phyloP scores from a whole-genome alignment of 495 filamentous ascomycete genomes.

The Thermothielavioides terrestris region DNA sequence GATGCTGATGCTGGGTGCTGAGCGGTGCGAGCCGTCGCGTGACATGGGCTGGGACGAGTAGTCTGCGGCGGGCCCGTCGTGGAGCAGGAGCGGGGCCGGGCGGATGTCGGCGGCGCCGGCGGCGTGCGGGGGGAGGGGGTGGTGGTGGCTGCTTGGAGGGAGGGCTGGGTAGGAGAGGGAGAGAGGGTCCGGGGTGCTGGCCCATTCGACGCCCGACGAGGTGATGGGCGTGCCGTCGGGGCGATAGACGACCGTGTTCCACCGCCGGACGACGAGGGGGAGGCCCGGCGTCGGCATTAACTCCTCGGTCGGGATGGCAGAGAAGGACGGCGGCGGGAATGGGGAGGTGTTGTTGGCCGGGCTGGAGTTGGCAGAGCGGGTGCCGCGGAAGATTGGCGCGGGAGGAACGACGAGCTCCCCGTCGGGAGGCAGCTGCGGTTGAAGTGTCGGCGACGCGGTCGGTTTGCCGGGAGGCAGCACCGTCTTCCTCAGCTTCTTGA shows the following conservation, averaged over 20 bases:
- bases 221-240: conserved; percentile 9
- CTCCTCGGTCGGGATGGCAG: conserved; percentile 10
- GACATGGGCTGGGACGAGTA: conserved; percentile 54
- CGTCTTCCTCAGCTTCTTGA: conserved; percentile 30
- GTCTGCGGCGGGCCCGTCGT: conserved; percentile 24
- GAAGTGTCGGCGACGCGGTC: background rate
- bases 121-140: conserved; percentile 13
- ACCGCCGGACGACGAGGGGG: conserved; percentile 15
- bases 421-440: background rate
- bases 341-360: conserved; percentile 16
- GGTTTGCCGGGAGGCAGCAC: conserved; percentile 2
- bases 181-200: conserved; percentile 5
- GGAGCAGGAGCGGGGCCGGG: conserved; percentile 6
- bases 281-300: conserved; percentile 16
- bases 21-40: conserved; percentile 27
- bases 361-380: conserved; percentile 23
- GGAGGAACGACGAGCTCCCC: conserved; percentile 9
- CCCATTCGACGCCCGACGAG: conserved; percentile 7
- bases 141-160: conserved; percentile 13
- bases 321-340: conserved; percentile 23
- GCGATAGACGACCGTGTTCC: conserved; percentile 19
- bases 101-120: conserved; percentile 12
- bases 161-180: conserved; percentile 22
- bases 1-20: conserved; percentile 5
- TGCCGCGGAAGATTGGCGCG: conserved; percentile 21